Base-by-base conservation (phyloP, 345 rosid species). In the Hevea brasiliensis region DNA sequence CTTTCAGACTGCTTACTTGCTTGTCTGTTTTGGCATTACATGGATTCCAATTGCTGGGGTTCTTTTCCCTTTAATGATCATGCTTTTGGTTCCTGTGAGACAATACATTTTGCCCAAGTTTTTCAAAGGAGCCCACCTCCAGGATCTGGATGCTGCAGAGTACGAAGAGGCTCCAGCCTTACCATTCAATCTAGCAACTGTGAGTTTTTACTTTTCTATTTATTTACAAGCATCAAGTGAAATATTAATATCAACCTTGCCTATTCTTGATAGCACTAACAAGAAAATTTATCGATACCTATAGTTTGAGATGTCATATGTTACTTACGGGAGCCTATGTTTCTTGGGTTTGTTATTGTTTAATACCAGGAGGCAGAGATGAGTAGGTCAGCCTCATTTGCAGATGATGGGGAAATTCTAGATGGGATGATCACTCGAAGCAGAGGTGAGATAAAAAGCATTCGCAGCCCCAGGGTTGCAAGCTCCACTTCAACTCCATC, bases 311-410 rank as follows among this genome's bases (percentile, higher is more conserved):
- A 32, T 32, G 37, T 32, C 37, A 32, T 32, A 32, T 57, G 27
- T 32, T 12, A 41, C 37, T 7, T 2, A n/a, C 27, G 32, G 26
- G 23, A 64, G 42, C 60, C 41, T 41, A 68, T 62, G 11, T 50
- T 57, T 67, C 58, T 23, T 60, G 76, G 15, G 17, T 14, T 35
- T 11, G 44, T 61, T 45, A 44, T 54, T 53, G 58, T 68, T 55
- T 58, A 57, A 37, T 72, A 69, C 45, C 82, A 86, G 91, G 95
- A 87, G 70, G 80, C 73, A 17, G 92, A 84, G 80, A 87, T 93
- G 82, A 82, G 89, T 76, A 83, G 91, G 53, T 68, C 85, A 17
- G 78, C 81, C 35, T 91, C 98, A 50, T 89, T 88, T 77, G 88
- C 90, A 8, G 89, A 85, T 23, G 76, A 77, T 27, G 68, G 64